Evolutionary conservation across 2,329 filamentous ascomycete genomes (phyloP).

Genomic region (Exophiala mesophila): DNA sequence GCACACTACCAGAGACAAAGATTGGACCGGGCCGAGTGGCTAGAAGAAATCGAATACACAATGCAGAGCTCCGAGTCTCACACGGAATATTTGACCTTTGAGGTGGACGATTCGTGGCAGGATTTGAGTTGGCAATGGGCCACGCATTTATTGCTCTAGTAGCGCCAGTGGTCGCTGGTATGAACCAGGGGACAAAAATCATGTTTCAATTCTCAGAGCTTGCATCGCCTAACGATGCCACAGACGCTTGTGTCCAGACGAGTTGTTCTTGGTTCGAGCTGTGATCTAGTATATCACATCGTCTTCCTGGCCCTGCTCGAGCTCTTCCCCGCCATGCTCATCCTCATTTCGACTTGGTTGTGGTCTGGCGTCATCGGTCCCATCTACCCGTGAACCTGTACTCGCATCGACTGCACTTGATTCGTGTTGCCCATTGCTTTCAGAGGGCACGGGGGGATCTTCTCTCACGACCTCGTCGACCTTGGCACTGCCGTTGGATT

Average conservation of each 20-base stretch:
- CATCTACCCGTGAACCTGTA: background rate
- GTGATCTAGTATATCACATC: slow-evolving; percentile 79
- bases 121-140: background rate
- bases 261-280: no score
- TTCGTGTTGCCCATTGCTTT: background rate
- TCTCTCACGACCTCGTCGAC: no score
- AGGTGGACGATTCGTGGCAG: background rate
- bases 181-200: no score
- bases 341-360: slow-evolving; percentile 48
- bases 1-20: background rate
- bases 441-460: background rate
- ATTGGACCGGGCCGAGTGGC: background rate
- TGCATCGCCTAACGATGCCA: no score
- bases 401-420: background rate
- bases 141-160: background rate
- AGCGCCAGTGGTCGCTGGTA: no score
- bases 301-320: slow-evolving; percentile 82
- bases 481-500: background rate
- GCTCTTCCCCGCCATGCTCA: slow-evolving; percentile 69
- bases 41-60: background rate
- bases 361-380: background rate
- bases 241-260: background rate
- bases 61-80: background rate
- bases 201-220: background rate
- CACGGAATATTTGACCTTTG: background rate